These are phyloP conservation scores for Pythium plurisporium DNA, from an alignment of 352 stramenopile genomes.

Conservation along the genomic window DNA sequence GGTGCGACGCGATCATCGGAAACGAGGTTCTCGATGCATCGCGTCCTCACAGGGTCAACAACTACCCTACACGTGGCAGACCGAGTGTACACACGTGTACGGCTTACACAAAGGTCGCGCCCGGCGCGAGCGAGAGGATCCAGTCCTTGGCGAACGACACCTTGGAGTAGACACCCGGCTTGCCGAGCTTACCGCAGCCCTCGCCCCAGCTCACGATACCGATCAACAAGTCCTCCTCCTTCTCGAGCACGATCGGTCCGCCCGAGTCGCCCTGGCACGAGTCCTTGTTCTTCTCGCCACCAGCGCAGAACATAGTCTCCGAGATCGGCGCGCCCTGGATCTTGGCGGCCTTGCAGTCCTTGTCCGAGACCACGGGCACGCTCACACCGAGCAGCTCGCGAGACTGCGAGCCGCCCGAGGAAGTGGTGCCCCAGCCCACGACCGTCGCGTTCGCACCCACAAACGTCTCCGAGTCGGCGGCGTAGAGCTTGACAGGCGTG, in stretches of 20 bases:
- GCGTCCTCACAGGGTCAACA: too few species aligned
- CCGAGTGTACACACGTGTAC: too few species aligned
- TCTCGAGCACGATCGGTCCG: not conserved
- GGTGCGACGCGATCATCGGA: too few species aligned
- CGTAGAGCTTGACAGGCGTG: not conserved
- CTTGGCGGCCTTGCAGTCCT: not conserved
- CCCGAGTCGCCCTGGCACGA: slow-evolving; percentile 1
- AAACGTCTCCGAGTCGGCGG: not conserved
- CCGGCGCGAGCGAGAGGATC: slow-evolving; percentile 3
- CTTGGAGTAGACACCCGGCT: slow-evolving; percentile 30
- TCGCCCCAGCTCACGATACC: slow-evolving; percentile 31
- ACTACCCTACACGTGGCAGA: too few species aligned
- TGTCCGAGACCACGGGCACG: not conserved
- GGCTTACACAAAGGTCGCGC: slow-evolving; percentile 8
- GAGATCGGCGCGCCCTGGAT: not conserved
- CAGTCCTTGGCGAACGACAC: slow-evolving; percentile 14
- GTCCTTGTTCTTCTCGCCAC: not conserved
- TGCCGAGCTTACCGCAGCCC: slow-evolving; percentile 21
- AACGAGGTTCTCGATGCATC: too few species aligned
- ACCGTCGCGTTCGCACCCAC: not conserved
- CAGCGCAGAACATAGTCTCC: slow-evolving; percentile 1
- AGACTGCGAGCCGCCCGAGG: not conserved
- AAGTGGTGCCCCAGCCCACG: not conserved
- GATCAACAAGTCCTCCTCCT: slow-evolving; percentile 13
- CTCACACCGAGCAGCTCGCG: not conserved